Evolutionary conservation across 140 eudicot species (phyloP).

Genomic region (Anethum foeniculum): DNA sequence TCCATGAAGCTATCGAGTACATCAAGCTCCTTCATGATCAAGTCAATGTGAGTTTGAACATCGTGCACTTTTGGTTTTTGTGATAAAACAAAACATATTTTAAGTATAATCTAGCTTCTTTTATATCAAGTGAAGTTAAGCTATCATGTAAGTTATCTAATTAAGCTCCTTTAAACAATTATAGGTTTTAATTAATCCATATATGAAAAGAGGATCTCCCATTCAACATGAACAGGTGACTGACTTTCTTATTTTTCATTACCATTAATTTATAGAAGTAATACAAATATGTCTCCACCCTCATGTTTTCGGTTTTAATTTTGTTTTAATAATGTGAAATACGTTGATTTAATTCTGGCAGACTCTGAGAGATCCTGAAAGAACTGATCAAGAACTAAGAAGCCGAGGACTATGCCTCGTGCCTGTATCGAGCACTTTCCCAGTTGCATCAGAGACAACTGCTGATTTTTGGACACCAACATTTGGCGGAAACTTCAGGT

Average conservation of each 20-base stretch:
- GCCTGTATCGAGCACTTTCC: constrained; percentile 89
- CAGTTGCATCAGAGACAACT: constrained; percentile 59
- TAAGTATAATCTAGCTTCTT: background rate
- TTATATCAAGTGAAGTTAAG: background rate
- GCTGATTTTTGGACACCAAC: constrained; percentile 85
- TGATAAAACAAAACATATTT: background rate
- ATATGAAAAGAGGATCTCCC: constrained; percentile 62
- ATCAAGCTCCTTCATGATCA: constrained; percentile 90
- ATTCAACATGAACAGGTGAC: constrained; percentile 61
- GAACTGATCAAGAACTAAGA: constrained; percentile 40
- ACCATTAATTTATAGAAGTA: background rate
- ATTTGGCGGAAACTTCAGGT: constrained; percentile 58
- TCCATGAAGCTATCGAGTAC: constrained; percentile 92
- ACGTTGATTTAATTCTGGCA: constrained; percentile 16
- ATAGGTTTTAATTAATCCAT: constrained; percentile 71
- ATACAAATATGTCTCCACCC: background rate
- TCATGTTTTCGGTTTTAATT: background rate
- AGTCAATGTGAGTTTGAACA: constrained; percentile 53
- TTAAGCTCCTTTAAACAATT: constrained; percentile 7
- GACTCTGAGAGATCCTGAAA: constrained; percentile 31
- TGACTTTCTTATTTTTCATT: background rate
- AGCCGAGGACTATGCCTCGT: constrained; percentile 91
- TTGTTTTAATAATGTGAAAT: background rate
- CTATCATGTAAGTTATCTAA: background rate
- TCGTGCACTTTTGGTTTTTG: background rate